phyloP scores from a whole-genome alignment of 2,329 filamentous ascomycete species.

The Aspergillus sergii region DNA sequence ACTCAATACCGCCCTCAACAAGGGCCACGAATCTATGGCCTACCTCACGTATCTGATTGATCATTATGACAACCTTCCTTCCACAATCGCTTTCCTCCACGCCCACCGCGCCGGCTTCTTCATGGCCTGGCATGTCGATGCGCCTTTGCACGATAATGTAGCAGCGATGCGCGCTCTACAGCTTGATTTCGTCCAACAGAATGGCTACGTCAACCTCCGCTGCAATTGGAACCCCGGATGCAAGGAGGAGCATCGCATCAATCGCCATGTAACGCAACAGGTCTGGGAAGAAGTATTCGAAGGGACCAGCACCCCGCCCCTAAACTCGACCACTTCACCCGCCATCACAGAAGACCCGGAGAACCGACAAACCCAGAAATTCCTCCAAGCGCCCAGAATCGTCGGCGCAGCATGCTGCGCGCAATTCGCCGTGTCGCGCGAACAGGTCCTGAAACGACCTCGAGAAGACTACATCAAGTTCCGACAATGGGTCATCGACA shows the following conservation, averaged over 20 bases:
- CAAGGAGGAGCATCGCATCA: constrained; percentile 33
- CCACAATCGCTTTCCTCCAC: constrained; percentile 59
- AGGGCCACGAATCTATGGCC: constrained; percentile 50
- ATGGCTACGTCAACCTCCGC: constrained; percentile 64
- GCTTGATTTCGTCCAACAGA: constrained; percentile 53
- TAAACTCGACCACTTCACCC: constrained; percentile 27
- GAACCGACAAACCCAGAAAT: constrained; percentile 23
- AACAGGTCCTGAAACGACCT: constrained; percentile 54
- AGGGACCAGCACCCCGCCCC: constrained; percentile 41
- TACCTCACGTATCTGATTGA: constrained; percentile 53
- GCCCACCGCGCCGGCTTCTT: constrained; percentile 54
- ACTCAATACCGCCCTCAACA: constrained; percentile 43
- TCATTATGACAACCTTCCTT: constrained; percentile 51
- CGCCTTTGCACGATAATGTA: constrained; percentile 58
- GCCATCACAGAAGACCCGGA: neutral
- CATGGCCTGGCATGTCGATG: constrained; percentile 61
- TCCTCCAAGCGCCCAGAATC: constrained; percentile 48
- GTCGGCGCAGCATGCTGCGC: constrained; percentile 65
- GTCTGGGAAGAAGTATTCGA: constrained; percentile 43
- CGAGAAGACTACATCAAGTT: constrained; percentile 58
- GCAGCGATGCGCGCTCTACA: constrained; percentile 53
- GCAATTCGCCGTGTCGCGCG: constrained; percentile 64
- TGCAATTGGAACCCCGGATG: constrained; percentile 64
- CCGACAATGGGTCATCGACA: constrained; percentile 63
- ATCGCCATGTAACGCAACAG: constrained; percentile 39